Base-by-base conservation (phyloP, 148 eudicot species). In the Silene uniflora region DNA sequence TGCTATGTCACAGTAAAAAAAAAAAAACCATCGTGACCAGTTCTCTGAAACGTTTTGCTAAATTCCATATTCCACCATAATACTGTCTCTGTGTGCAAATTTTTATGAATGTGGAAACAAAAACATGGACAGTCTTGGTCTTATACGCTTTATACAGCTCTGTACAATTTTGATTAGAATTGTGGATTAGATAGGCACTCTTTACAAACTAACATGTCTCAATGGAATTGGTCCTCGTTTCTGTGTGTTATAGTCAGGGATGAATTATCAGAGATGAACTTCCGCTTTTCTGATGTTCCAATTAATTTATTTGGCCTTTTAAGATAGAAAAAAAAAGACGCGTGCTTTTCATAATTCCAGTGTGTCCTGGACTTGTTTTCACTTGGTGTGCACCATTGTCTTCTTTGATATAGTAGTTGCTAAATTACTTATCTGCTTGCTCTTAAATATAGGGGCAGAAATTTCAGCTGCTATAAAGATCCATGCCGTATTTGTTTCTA, bases 391-490 rank as follows among this genome's bases (percentile, higher is more conserved):
- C n/a, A n/a, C n/a, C n/a, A n/a, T n/a, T n/a, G n/a, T n/a, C n/a
- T n/a, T n/a, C n/a, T n/a, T n/a, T n/a, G n/a, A n/a, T n/a, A n/a
- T n/a, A n/a, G n/a, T n/a, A n/a, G n/a, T n/a, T n/a, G n/a, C n/a
- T n/a, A n/a, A n/a, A n/a, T n/a, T n/a, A n/a, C n/a, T n/a, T 32
- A 5, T 16, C 7, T 39, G n/a, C 17, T 49, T 49, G 44, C 52
- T 58, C 49, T 62, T 76, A 13, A 77, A 67, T 85, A 78, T 87
- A 94, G 98, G 91, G 98, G 97, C 98, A 56, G 98, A 97, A 73
- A 86, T 84, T 75, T 79, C 92, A 58, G 88, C 86, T 6, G 93
- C 91, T 21, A 82, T 91, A 78, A 83, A 82, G 21, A 89, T 88
- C 68, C 89, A 71, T 70, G 89, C 97, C 2, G 88, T 89, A 17